Conservation (phyloP, 805 yeast genomes). For the Candida ovalis region DNA sequence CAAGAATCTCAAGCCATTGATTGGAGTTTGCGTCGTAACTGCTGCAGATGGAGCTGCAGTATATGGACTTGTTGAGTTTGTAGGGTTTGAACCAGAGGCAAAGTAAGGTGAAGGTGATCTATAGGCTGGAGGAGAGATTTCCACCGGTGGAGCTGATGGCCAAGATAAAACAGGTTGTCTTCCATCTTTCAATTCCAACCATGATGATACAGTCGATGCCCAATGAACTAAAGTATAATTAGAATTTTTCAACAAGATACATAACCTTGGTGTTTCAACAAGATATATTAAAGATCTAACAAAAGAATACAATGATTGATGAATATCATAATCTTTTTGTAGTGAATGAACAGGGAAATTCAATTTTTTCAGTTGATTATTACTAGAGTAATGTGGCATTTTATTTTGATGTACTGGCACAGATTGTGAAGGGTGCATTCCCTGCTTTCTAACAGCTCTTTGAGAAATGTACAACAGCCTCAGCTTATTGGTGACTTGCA, state of each 20-base stretch:
- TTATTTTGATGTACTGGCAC: neutral
- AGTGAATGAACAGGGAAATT: constrained; percentile 36
- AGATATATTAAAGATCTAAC: constrained; percentile 37
- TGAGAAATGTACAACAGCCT: constrained; percentile 14
- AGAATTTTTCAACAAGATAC: constrained; percentile 37
- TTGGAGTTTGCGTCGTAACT: constrained; percentile 1
- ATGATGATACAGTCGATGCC: constrained; percentile 48
- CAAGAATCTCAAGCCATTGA: constrained; percentile 34
- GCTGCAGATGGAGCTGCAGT: constrained; percentile 2
- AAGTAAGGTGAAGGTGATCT: constrained; percentile 9
- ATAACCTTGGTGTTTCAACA: constrained; percentile 44
- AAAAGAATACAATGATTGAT: constrained; percentile 33
- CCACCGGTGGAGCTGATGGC: constrained; percentile 1
- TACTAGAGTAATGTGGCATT: neutral
- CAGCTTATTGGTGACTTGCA: constrained; percentile 36
- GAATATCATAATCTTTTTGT: constrained; percentile 43
- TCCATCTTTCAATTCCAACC: constrained; percentile 55
- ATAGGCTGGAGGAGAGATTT: constrained; percentile 1
- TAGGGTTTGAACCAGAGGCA: constrained; percentile 1
- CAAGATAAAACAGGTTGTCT: constrained; percentile 8
- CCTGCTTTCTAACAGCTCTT: constrained; percentile 5
- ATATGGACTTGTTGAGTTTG: neutral
- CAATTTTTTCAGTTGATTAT: constrained; percentile 25
- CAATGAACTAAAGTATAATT: constrained; percentile 43
- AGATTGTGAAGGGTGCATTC: neutral